Evolutionary conservation across 768 basidiomycete genomes (phyloP).

Genomic region (Russula virescens): DNA sequence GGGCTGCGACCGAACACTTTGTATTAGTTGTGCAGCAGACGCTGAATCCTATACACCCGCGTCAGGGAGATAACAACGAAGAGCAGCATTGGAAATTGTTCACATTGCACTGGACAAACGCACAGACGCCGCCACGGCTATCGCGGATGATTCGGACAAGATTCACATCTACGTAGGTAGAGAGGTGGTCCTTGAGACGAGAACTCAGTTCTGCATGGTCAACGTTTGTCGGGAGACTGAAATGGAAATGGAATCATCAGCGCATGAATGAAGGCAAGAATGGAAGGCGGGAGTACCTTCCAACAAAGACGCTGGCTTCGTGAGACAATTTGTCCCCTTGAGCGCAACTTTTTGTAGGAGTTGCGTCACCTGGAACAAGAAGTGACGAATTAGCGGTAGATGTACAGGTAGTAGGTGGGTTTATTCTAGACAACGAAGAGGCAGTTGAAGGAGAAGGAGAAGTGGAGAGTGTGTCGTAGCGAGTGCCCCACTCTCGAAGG

Average conservation of each 20-base stretch:
- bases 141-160: constrained; percentile 69
- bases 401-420: constrained; percentile 4
- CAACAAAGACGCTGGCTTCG: constrained; percentile 79
- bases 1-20: constrained; percentile 49
- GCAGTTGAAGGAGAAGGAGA: constrained; percentile 40
- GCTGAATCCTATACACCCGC: constrained; percentile 42
- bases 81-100: constrained; percentile 22
- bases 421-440: constrained; percentile 19
- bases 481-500: constrained; percentile 61
- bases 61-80: not conserved
- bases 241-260: constrained; percentile 20
- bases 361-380: constrained; percentile 27
- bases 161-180: constrained; percentile 57
- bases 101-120: constrained; percentile 84
- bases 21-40: constrained; percentile 53
- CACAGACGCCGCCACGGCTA: constrained; percentile 71
- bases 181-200: constrained; percentile 61
- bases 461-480: constrained; percentile 58
- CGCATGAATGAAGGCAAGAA: constrained; percentile 4
- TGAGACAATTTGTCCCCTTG: constrained; percentile 48
- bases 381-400: constrained; percentile 22
- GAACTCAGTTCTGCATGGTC: constrained; percentile 57
- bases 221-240: constrained; percentile 63
- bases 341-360: constrained; percentile 11
- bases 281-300: constrained; percentile 47